Base-by-base conservation (phyloP, 805 yeast species). In the Ogataea trehaloabstinens region DNA sequence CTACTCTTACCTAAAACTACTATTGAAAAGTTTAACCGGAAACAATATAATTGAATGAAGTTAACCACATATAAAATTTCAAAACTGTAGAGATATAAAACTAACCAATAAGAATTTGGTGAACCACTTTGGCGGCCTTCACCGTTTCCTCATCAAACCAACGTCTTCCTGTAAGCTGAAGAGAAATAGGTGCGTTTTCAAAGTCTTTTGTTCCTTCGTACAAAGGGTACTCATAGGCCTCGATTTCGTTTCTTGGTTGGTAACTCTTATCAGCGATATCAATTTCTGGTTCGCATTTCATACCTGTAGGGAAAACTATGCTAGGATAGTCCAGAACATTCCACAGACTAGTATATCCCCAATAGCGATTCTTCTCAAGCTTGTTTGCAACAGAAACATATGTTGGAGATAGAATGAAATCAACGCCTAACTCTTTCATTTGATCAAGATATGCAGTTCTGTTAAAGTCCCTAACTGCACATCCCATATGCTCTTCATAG, bases 311-410 rank as follows among this genome's bases (percentile, higher is more conserved):
- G 63, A 79, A 68, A 0, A 71, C 68, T 37, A 78, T 73, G 25
- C 75, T 72, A 15, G 90, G 87, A 51, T 74, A 70, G 57, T 83
- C 91, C 43, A 81, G 59, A 40, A 81, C 55, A 60, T 83, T 83
- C 78, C 79, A 83, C 49, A 81, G 66, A 2, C 82, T 64, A 3
- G 88, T 81, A 66, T 83, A 84, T 1, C 86, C 81, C 87, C 89
- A 83, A 61, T 80, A 81, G 52, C 73, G 73, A 8, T 77, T 65
- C 17, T 70, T 70, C 35, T 73, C 78, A 4, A 81, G 80, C 38
- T 70, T 67, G 31, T 86, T 82, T 13, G 90, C 86, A 29, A 80
- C 83, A 38, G 78, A 78, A 38, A 70, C 73, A 58, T 80, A 78
- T 6, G 78, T 68, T 37, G 90, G 89, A 33, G 78, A 68, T 31